A percentile compares a stretch with the other conserved stretches of the same genome.
phyloP scores from a whole-genome alignment of 306 rosid genomes.

The Chamaecrista fasciculata region DNA sequence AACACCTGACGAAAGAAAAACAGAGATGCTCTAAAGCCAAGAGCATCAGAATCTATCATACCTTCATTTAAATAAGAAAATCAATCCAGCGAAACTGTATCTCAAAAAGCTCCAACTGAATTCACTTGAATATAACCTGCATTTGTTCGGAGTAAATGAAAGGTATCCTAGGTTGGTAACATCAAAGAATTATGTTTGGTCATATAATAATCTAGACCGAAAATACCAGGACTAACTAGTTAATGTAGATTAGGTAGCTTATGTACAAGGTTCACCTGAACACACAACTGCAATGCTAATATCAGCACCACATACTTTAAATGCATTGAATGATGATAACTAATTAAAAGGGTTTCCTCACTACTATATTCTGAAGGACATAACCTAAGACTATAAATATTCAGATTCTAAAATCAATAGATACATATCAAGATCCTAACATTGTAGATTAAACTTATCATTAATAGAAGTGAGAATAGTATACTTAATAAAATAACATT shows the following conservation, averaged over 20 bases:
- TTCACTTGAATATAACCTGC: slow-evolving; percentile 68
- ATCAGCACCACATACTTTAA: slow-evolving; percentile 18
- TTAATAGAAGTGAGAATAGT: slow-evolving; percentile 25
- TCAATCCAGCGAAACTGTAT: slow-evolving; percentile 67
- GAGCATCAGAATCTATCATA: slow-evolving; percentile 61
- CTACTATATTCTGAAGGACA: background rate
- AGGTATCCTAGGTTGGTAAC: slow-evolving; percentile 49
- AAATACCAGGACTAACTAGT: slow-evolving; percentile 2
- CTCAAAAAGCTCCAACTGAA: slow-evolving; percentile 78
- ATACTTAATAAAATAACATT: slow-evolving; percentile 48
- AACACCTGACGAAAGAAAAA: slow-evolving; percentile 37
- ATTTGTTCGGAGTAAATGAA: slow-evolving; percentile 40
- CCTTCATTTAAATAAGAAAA: slow-evolving; percentile 76
- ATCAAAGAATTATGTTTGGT: slow-evolving; percentile 39
- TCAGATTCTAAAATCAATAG: slow-evolving; percentile 17
- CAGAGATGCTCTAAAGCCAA: slow-evolving; percentile 47
- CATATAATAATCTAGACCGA: slow-evolving; percentile 29
- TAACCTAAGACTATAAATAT: background rate
- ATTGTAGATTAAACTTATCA: slow-evolving; percentile 30
- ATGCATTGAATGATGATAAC: slow-evolving; percentile 13
- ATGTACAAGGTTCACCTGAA: slow-evolving; percentile 18
- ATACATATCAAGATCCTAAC: slow-evolving; percentile 21
- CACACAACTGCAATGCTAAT: slow-evolving; percentile 9
- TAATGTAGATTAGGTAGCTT: slow-evolving; percentile 17
- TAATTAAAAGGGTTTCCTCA: slow-evolving; percentile 25